Evolutionary conservation across 1,139 yeast species (phyloP).

Genomic region (Candida albicans): DNA sequence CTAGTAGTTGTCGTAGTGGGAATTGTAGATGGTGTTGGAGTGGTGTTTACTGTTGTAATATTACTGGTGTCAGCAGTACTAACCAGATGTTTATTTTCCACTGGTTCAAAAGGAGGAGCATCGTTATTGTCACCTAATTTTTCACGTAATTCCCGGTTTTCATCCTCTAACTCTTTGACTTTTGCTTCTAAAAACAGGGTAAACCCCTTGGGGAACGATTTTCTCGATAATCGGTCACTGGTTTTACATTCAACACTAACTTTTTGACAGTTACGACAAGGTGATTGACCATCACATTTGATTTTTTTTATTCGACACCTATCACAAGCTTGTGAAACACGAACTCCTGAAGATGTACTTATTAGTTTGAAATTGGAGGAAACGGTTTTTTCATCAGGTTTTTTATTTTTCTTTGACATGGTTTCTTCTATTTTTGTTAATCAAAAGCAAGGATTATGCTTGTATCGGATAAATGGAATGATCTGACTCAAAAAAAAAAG

Average conservation of each 20-base stretch:
- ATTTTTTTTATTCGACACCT: conserved; percentile 75
- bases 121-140: conserved; percentile 12
- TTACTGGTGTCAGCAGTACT: not conserved
- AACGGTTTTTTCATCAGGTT: not conserved
- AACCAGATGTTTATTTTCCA: not conserved
- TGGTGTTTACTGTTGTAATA: conserved; percentile 2
- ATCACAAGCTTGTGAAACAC: conserved; percentile 80
- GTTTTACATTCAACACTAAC: conserved; percentile 69
- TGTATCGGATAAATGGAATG: not conserved
- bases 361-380: conserved; percentile 38
- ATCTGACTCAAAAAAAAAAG: no score
- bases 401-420: conserved; percentile 4
- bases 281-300: conserved; percentile 71
- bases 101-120: conserved; percentile 1
- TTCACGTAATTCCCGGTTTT: conserved; percentile 41
- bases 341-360: conserved; percentile 38
- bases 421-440: not conserved
- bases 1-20: conserved; percentile 14
- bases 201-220: conserved; percentile 75
- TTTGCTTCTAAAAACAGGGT: conserved; percentile 70
- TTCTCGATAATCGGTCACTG: conserved; percentile 67
- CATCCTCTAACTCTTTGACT: conserved; percentile 60
- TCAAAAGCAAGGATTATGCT: not conserved
- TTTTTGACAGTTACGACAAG: conserved; percentile 66
- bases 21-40: conserved; percentile 2